These are phyloP conservation scores for Allomyces javanicus DNA, from an alignment of 192 early-diverging fungal species.

Conservation along the genomic window DNA sequence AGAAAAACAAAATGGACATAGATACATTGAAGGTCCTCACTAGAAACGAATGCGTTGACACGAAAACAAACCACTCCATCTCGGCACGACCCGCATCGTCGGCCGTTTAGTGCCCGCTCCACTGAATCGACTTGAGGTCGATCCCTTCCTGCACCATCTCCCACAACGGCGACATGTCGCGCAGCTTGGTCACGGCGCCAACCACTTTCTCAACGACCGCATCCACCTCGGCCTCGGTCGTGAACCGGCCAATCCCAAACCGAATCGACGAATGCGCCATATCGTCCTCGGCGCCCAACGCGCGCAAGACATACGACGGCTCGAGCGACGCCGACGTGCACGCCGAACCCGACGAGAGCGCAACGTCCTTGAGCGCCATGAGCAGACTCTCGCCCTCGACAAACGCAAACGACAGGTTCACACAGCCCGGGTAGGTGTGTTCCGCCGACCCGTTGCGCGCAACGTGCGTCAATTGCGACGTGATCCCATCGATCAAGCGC, in stretches of 20 bases:
- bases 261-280: constrained; percentile 89
- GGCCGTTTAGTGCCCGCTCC: constrained; percentile 55
- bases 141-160: constrained; percentile 94
- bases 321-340: constrained; percentile 92
- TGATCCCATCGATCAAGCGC: constrained; percentile 62
- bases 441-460: constrained; percentile 74
- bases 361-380: constrained; percentile 96
- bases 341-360: constrained; percentile 81
- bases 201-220: constrained; percentile 63
- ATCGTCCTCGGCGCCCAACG: constrained; percentile 90
- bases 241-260: constrained; percentile 91
- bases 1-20: neutral
- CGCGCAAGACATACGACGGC: constrained; percentile 88
- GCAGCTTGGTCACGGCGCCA: constrained; percentile 58
- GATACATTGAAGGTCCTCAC: neutral
- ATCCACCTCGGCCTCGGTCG: constrained; percentile 86
- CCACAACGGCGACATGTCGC: constrained; percentile 95
- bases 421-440: constrained; percentile 68
- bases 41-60: neutral
- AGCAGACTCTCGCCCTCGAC: constrained; percentile 93
- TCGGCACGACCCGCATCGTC: neutral
- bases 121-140: constrained; percentile 76
- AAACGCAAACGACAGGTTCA: constrained; percentile 90
- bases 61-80: neutral
- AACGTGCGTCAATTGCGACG: constrained; percentile 52